Percentiles rank a stretch among this genome's conserved stretches.
Conservation (phyloP, 2,329 filamentous ascomycete genomes). For the Botrytis galanthina region DNA sequence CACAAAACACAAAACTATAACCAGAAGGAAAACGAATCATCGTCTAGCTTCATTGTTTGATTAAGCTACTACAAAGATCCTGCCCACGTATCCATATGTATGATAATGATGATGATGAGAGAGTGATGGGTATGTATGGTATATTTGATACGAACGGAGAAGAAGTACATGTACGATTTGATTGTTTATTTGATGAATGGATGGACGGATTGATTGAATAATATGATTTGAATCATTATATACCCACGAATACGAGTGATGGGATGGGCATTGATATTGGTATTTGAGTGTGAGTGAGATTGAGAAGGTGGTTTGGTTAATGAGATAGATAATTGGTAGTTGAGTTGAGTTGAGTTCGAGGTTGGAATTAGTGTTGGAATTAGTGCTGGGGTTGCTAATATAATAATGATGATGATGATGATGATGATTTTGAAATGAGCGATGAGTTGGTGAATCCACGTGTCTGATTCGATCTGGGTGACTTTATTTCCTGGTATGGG, state of each 20-base stretch:
- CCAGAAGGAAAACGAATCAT: neutral
- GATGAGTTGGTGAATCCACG: neutral
- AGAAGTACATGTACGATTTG: slow-evolving; percentile 1
- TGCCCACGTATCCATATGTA: neutral
- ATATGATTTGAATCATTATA: neutral
- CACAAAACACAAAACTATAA: neutral
- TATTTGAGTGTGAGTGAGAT: neutral
- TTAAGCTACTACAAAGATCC: neutral
- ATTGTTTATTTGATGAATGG: neutral
- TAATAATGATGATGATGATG: neutral
- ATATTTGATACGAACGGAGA: neutral
- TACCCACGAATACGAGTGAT: neutral
- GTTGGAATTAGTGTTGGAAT: too few relatives aligned
- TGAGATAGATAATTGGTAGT: neutral
- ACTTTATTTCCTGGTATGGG: neutral
- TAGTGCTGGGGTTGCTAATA: neutral
- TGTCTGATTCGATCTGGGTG: neutral
- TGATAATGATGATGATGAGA: neutral
- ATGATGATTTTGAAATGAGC: neutral
- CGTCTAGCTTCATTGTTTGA: neutral
- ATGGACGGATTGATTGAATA: neutral
- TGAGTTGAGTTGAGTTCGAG: neutral
- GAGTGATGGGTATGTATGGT: neutral
- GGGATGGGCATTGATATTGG: too few relatives aligned
- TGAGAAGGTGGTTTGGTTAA: neutral